Base-by-base conservation (phyloP, 2,329 filamentous ascomycete species). In the Rutstroemia sp. region DNA sequence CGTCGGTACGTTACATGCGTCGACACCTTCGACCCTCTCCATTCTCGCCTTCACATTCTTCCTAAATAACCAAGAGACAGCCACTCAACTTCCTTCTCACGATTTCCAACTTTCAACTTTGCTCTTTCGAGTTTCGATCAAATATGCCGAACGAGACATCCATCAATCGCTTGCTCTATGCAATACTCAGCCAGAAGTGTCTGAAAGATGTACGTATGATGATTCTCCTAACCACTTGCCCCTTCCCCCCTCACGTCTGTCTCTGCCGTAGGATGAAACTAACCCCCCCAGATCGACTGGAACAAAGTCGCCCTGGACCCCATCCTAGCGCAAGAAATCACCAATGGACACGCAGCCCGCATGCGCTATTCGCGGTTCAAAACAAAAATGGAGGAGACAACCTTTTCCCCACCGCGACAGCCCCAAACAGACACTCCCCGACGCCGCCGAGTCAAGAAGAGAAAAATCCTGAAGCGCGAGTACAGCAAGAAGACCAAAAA, bases 301-400 rank as follows among this genome's bases (percentile, higher is more conserved):
- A 74, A 73, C 49, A 64, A 71, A 41, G 76, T 81, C 16, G 78
- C 79, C 14, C 67, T 67, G 2, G 69, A 77, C 48, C 66, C 65
- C 0, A 54, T 66, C 41, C 61, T 67, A 10, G 45, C 39, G 8
- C 68, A 77, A 12, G 74, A 75, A 46, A 79, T 81, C 54, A 77
- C 76, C 38, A 81, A 81, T 53, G 79, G 78, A 39, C 79, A 81
- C 62, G 79, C 79, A 3, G 79, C 79, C 14, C 75, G 79, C 41
- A 81, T 81, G 79, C 74, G 79, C 27, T 81, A 75, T 65, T 77
- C 75, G 21, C 75, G 79, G 38, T 80, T 80, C 67, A 75, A 72
- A 57, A 72, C 75, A 54, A 76, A 79, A 48, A 78, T 79, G 71
- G 78, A 81, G 58, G 75, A 74, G 14, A 25, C 38, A n/a, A 69